A percentile compares a stretch with the other conserved stretches of the same genome.
These are phyloP conservation scores for Rostrohypoxylon terebratum DNA, from an alignment of 495 filamentous ascomycete species.

Conservation along the genomic window DNA sequence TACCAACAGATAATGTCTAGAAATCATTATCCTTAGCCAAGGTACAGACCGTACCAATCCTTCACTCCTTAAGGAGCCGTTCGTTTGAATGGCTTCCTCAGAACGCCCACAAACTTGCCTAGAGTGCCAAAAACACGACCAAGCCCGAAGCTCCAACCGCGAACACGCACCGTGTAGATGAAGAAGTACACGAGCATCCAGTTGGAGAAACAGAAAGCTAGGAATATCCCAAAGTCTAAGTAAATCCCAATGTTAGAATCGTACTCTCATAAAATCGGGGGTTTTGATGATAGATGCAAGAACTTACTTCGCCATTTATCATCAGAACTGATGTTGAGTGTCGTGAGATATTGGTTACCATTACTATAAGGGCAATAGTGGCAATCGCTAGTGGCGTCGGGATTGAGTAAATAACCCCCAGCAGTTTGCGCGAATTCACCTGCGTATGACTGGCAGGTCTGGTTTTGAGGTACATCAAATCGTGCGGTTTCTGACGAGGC, in stretches of 20 bases:
- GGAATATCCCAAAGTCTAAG: conserved; percentile 82
- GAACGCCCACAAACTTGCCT: conserved; percentile 58
- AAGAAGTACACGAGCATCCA: conserved; percentile 88
- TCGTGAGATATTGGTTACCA: conserved; percentile 74
- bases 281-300: not conserved
- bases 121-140: conserved; percentile 65
- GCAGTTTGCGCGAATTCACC: conserved; percentile 62
- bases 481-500: conserved; percentile 68
- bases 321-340: conserved; percentile 70
- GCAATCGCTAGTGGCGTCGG: conserved; percentile 68
- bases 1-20: not conserved
- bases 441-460: conserved; percentile 72
- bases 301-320: conserved; percentile 48
- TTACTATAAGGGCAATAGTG: conserved; percentile 77
- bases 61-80: conserved; percentile 20
- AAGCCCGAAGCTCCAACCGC: conserved; percentile 79
- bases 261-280: conserved; percentile 45
- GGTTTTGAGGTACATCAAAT: conserved; percentile 72
- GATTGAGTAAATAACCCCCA: conserved; percentile 71
- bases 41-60: too few relatives aligned
- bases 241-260: conserved; percentile 65
- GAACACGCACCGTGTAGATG: conserved; percentile 79
- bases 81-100: conserved; percentile 58
- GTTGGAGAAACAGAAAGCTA: conserved; percentile 80
- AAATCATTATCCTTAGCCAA: too few relatives aligned